Percentiles rank a stretch among this genome's conserved stretches.
These are phyloP conservation scores for Tilletia indica DNA, from an alignment of 1,284 basidiomycete species.

Conservation along the genomic window DNA sequence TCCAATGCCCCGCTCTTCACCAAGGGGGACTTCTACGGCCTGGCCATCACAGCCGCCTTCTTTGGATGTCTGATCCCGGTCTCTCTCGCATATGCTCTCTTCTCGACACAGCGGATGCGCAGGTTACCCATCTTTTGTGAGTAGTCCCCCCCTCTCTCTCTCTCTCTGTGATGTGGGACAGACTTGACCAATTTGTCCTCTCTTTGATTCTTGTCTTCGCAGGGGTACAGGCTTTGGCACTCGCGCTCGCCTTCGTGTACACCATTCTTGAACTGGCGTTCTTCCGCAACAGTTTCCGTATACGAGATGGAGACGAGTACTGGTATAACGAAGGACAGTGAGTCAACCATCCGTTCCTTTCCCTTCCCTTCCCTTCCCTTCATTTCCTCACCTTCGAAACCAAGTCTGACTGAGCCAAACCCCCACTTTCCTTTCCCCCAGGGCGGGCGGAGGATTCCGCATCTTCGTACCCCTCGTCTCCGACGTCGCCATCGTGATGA, in stretches of 20 bases:
- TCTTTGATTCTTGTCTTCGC: not conserved
- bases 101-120: constrained; percentile 7
- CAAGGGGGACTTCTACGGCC: constrained; percentile 6
- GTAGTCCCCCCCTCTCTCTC: not conserved
- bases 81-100: constrained; percentile 9
- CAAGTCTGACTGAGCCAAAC: not conserved
- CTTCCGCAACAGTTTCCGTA: not conserved
- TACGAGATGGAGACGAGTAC: not conserved
- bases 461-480: constrained; percentile 13
- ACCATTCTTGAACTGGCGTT: not conserved
- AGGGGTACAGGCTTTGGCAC: constrained; percentile 7
- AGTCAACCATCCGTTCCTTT: not conserved
- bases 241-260: constrained; percentile 3
- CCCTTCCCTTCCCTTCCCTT: not conserved
- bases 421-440: not conserved
- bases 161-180: too few species aligned
- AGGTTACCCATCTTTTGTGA: constrained; percentile 13
- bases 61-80: constrained; percentile 5
- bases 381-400: not conserved
- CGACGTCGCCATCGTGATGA: constrained; percentile 14
- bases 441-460: not conserved
- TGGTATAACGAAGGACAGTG: constrained; percentile 11
- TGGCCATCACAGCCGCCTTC: constrained; percentile 1
- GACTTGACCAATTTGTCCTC: not conserved
- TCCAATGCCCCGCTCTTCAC: not conserved